These are phyloP conservation scores for Clavariopsis aquatica DNA, from an alignment of 495 filamentous ascomycete species.

Conservation along the genomic window DNA sequence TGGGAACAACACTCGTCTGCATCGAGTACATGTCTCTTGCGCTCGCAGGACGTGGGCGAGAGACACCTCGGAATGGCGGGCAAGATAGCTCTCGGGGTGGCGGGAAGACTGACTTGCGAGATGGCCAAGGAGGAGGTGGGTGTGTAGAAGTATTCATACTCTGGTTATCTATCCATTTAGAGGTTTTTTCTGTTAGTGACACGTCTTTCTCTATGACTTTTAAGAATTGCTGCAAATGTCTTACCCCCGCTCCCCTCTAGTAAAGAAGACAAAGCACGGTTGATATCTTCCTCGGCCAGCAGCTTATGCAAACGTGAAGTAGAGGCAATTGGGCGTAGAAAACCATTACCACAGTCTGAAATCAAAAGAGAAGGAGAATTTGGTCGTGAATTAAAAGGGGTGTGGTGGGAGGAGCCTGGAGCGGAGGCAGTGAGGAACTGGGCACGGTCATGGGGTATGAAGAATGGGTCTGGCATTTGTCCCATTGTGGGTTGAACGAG, in stretches of 20 bases:
- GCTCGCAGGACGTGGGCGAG: too few species aligned
- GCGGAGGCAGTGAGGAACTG: conserved; percentile 6
- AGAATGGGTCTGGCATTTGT: neutral
- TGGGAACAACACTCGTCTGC: neutral
- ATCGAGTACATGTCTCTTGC: neutral
- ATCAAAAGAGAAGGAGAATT: neutral
- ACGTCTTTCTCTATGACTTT: neutral
- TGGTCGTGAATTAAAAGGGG: neutral
- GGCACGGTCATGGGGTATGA: conserved; percentile 13
- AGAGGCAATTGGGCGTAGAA: neutral
- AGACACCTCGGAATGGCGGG: too few species aligned
- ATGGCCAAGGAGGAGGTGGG: neutral
- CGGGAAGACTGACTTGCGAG: neutral
- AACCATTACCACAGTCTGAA: neutral
- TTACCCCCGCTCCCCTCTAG: neutral
- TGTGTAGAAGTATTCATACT: neutral
- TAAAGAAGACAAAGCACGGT: neutral
- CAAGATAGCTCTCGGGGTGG: neutral
- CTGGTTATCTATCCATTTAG: neutral
- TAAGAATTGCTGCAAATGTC: neutral
- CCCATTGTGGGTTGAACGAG: neutral
- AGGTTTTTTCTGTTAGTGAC: neutral
- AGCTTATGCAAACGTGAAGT: neutral
- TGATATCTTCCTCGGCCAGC: neutral
- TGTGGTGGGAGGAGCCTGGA: neutral